These are phyloP conservation scores for Helminthosporium solani DNA, from an alignment of 2,329 filamentous ascomycete species.

Conservation along the genomic window DNA sequence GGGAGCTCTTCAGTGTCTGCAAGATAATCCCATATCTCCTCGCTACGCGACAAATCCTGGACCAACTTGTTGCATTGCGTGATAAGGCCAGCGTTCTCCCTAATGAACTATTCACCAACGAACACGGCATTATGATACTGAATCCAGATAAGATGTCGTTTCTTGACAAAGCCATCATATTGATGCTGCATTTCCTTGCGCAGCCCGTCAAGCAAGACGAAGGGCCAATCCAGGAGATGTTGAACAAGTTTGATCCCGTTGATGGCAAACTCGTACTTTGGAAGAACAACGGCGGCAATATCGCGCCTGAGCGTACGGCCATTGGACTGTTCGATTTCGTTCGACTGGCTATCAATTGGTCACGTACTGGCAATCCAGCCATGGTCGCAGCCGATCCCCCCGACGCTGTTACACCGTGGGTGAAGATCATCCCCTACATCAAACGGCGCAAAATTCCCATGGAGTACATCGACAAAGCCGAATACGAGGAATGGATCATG, in stretches of 20 bases:
- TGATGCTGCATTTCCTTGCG: neutral
- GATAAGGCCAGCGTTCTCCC: neutral
- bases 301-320: neutral
- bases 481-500: slow-evolving; percentile 1
- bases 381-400: neutral
- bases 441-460: neutral
- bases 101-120: neutral
- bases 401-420: slow-evolving; percentile 1
- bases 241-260: neutral
- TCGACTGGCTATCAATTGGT: neutral
- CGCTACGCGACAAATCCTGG: neutral
- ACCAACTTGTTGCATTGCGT: neutral
- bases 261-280: neutral
- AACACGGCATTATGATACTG: neutral
- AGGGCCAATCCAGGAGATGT: neutral
- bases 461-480: neutral
- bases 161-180: neutral
- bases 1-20: slow-evolving; percentile 2
- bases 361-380: neutral
- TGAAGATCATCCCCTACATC: neutral
- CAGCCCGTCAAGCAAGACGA: neutral
- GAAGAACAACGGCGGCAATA: neutral
- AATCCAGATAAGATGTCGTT: neutral
- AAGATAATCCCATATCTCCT: slow-evolving; percentile 6
- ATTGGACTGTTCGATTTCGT: slow-evolving; percentile 1